Percentiles rank a stretch among this genome's conserved stretches.
Evolutionary conservation across 2,329 filamentous ascomycete genomes (phyloP).

Genomic region (Boeremia lycopersici): DNA sequence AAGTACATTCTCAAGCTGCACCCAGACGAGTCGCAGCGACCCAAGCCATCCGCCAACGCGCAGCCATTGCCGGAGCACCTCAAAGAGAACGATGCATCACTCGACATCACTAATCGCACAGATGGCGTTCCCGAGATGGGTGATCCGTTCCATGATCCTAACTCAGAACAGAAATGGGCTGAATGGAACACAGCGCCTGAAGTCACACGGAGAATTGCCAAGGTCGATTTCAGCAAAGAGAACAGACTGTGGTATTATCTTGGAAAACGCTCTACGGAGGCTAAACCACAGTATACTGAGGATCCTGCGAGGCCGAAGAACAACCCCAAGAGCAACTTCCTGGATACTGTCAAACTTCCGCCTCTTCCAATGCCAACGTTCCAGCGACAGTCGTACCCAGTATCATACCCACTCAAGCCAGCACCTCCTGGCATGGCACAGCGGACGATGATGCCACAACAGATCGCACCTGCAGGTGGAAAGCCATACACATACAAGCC

Average conservation of each 20-base stretch:
- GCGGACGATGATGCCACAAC: slow-evolving; percentile 38
- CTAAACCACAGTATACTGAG: slow-evolving; percentile 88
- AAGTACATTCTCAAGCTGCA: slow-evolving; percentile 81
- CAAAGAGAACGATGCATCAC: slow-evolving; percentile 53
- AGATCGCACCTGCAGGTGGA: slow-evolving; percentile 21
- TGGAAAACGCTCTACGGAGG: slow-evolving; percentile 83
- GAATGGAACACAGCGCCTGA: slow-evolving; percentile 71
- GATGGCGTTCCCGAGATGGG: slow-evolving; percentile 57
- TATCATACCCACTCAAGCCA: slow-evolving; percentile 55
- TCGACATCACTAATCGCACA: slow-evolving; percentile 54
- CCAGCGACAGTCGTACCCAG: slow-evolving; percentile 39
- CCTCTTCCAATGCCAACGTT: slow-evolving; percentile 39
- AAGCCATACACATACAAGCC: slow-evolving; percentile 45
- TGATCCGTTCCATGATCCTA: slow-evolving; percentile 55
- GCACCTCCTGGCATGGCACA: slow-evolving; percentile 40
- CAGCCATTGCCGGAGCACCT: slow-evolving; percentile 69
- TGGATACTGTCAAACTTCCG: slow-evolving; percentile 66
- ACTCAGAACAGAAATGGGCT: slow-evolving; percentile 54
- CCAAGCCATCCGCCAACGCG: slow-evolving; percentile 75
- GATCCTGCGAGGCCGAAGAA: slow-evolving; percentile 67
- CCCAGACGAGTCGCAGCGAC: slow-evolving; percentile 70
- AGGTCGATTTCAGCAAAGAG: slow-evolving; percentile 72
- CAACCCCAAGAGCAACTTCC: slow-evolving; percentile 73
- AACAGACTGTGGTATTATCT: slow-evolving; percentile 90
- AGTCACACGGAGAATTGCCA: slow-evolving; percentile 61